phyloP scores from a whole-genome alignment of 73 alveolate species.

The Paraurostyla sp. region DNA sequence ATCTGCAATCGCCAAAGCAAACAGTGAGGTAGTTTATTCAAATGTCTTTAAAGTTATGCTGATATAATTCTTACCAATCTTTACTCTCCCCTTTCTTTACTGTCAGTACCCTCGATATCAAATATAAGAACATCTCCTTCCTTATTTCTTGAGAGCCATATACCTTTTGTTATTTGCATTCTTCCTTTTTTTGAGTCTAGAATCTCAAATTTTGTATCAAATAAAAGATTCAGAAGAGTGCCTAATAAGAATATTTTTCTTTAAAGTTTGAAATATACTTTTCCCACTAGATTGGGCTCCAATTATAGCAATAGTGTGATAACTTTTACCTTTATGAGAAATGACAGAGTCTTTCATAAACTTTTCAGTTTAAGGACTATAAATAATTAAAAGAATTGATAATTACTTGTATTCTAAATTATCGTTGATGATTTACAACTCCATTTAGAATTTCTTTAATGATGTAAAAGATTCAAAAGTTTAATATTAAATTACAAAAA shows the following conservation, averaged over 20 bases:
- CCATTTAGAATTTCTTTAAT: too few species aligned
- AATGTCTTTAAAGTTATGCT: constrained; percentile 81
- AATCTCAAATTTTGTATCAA: constrained; percentile 82
- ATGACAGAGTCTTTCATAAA: constrained; percentile 49
- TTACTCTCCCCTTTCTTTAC: constrained; percentile 89
- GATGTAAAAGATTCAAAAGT: too few species aligned
- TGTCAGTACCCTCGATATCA: constrained; percentile 94
- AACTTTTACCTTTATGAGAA: constrained; percentile 56
- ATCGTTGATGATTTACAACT: constrained; percentile 62
- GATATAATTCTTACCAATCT: constrained; percentile 54
- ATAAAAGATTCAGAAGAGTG: constrained; percentile 85
- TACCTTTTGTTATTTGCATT: constrained; percentile 90
- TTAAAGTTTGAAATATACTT: constrained; percentile 58
- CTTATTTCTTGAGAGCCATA: constrained; percentile 75
- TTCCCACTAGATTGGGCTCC: constrained; percentile 92
- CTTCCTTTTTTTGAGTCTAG: constrained; percentile 83
- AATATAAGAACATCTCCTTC: constrained; percentile 76
- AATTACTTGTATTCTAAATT: constrained; percentile 66
- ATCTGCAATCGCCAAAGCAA: constrained; percentile 92
- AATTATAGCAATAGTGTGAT: constrained; percentile 84
- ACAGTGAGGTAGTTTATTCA: constrained; percentile 91
- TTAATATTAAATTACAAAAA: too few species aligned
- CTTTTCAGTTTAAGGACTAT: constrained; percentile 38
- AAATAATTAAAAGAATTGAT: neutral
- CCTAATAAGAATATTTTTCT: constrained; percentile 54